These are phyloP conservation scores for Aaosphaeria arxii DNA, from an alignment of 2,329 filamentous ascomycete genomes.

Conservation along the genomic window DNA sequence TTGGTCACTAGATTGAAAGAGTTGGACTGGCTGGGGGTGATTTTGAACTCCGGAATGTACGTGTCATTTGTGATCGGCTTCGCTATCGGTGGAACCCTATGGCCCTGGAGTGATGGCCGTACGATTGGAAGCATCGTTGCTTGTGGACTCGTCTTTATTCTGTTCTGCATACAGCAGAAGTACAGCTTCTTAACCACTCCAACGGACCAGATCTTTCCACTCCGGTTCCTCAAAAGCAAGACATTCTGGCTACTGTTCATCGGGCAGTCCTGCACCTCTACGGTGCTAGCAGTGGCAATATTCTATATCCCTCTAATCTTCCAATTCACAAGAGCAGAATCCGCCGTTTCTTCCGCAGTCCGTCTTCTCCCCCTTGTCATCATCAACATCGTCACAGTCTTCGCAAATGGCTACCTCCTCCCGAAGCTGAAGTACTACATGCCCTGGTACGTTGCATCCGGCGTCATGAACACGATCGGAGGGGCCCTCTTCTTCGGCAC, in stretches of 20 bases:
- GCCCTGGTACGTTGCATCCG: conserved; percentile 16
- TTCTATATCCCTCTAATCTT: conserved; percentile 28
- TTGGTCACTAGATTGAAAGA: conserved; percentile 2
- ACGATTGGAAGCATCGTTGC: conserved; percentile 48
- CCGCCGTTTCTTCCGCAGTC: conserved; percentile 16
- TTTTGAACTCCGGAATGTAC: conserved; percentile 45
- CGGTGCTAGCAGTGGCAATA: conserved; percentile 3
- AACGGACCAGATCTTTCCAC: neutral
- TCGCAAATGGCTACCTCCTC: conserved; percentile 17
- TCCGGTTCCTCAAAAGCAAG: neutral
- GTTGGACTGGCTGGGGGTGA: conserved; percentile 37
- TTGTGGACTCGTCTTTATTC: conserved; percentile 38
- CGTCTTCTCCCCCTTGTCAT: conserved; percentile 23
- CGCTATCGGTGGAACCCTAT: neutral
- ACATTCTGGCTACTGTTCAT: neutral
- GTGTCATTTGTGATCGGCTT: conserved; percentile 48
- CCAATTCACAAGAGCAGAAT: conserved; percentile 19
- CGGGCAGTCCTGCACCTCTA: conserved; percentile 13
- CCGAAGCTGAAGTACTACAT: conserved; percentile 14
- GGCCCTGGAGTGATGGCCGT: conserved; percentile 12
- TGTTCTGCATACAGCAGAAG: neutral
- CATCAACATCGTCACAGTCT: conserved; percentile 8
- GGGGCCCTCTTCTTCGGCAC: conserved; percentile 11
- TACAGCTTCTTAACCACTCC: neutral
- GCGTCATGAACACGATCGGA: conserved; percentile 8